Base-by-base conservation (phyloP, 306 rosid species). In the Sicyos edulis region DNA sequence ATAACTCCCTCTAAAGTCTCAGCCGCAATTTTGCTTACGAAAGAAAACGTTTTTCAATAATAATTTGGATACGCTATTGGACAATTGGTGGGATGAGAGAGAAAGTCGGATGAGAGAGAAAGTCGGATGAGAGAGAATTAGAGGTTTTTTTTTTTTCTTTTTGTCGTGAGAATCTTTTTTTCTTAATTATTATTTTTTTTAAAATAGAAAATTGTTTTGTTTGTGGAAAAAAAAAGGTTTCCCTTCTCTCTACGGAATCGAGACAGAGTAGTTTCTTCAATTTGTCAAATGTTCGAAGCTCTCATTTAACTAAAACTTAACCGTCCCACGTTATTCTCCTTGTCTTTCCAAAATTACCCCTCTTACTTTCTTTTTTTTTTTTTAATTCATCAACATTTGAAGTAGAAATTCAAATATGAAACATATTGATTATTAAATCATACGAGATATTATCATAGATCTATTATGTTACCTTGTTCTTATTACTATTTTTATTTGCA, bases 271-370 rank as follows among this genome's bases (percentile, higher is more conserved):
- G 72, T 62, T 74, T 71, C 75, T 69, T 53, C 73, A 71, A 62
- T 29, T 78, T 78, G 88, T 91, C 92, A 88, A 91, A n/a, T 83
- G 85, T 88, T 85, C 81, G 92, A 82, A 87, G 90, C 92, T 86
- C 87, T 82, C 5, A 78, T 74, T 78, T 85, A 85, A 83, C 83
- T 74, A 83, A 78, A 83, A 80, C 80, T 79, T 85, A 79, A 83
- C 85, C 84, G 85, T 76, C 86, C 88, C 90, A 88, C 89, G 88
- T 80, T 77, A 81, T 80, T 74, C 77, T 42, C 65, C 0, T 13
- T 58, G 3, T 13, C 24, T 6, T 76, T 76, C 82, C 86, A 54
- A 6, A 58, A 78, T 68, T 73, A 54, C 67, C 1, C 32, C 32
- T n/a, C n/a, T n/a, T n/a, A 29, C 4, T 29, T 29, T 29, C 4